Evolutionary conservation across 2,329 filamentous ascomycete species (phyloP).

Genomic region (Apiospora hydei): DNA sequence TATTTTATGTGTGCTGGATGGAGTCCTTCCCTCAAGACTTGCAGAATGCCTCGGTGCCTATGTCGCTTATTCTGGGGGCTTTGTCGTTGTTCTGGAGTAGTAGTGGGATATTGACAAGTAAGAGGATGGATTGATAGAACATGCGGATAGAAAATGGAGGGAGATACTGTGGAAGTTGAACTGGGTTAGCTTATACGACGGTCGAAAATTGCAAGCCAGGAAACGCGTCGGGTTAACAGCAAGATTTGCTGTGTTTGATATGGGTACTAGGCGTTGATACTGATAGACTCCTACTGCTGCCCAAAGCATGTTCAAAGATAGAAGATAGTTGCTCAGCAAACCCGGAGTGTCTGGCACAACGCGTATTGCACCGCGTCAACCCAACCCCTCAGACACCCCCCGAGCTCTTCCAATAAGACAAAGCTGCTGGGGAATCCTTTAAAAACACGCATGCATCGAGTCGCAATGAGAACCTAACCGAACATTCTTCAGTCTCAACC

Average conservation of each 20-base stretch:
- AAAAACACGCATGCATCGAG: not conserved
- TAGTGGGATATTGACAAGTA: not conserved
- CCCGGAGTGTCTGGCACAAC: not conserved
- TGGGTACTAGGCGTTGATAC: not conserved
- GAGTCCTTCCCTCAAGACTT: not conserved
- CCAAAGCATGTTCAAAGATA: not conserved
- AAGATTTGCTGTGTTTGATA: not conserved
- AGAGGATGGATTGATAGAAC: not conserved
- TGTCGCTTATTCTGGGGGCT: not conserved
- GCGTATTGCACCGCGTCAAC: not conserved
- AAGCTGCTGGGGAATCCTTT: not conserved
- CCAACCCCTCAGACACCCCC: not conserved
- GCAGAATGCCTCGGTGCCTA: conserved; percentile 15
- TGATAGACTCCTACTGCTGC: not conserved
- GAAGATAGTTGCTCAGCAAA: not conserved
- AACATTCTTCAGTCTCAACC: not conserved
- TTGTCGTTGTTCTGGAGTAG: conserved; percentile 16
- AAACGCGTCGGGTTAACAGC: too few species aligned
- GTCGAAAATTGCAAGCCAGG: not conserved
- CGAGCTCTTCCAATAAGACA: not conserved
- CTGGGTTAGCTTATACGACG: not conserved
- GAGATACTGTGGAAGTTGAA: not conserved
- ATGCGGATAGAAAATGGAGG: not conserved
- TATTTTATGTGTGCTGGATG: not conserved
- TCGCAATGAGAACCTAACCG: not conserved